Evolutionary conservation across 257 asterid genomes (phyloP), one percentile per base, ranked within the genome.

Genomic region (Solanum virginianum): DNA sequence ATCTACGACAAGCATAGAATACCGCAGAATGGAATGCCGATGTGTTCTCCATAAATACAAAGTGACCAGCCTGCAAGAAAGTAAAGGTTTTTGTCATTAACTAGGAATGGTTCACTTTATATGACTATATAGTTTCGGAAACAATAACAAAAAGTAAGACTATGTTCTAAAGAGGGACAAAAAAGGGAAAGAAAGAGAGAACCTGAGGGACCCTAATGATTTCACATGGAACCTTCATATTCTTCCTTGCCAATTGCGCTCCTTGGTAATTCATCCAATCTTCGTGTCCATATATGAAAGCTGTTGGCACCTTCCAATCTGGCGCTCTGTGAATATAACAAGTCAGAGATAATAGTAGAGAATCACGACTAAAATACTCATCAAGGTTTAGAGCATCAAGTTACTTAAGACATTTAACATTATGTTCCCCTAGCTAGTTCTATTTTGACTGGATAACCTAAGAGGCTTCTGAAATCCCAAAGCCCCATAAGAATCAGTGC

Each of bases 221-320:
- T 89, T 94, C 97, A 62, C 95, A 93, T 2, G 94, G 98, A 84
- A 92, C 95, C 84, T 91, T 92, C 98, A 92, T 93, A 45, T 84
- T 83, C 89, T 92, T 90, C 47, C 96, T 94, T 54, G 96, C 96
- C 80, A 90, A 92, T 84, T 90, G 92, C 8, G 98, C 97, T 74
- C 95, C 97, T 90, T 90, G 79, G 88, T 91, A 94, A 85, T 89
- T 88, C 98, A 94, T 94, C 98, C 98, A 94, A 89, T 94, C 98
- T 71, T 94, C 86, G 84, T 86, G 16, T 59, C 98, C 98, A 80
- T 94, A 94, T n/a, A 94, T 94, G 88, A 94, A 94, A 43, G 97
- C 85, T 8, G 95, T 94, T 10, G 98, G 96, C 83, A 94, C 97
- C 89, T 91, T 94, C 97, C 96, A 94, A 26, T 93, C 97, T 2